Evolutionary conservation across 495 filamentous ascomycete genomes (phyloP).

Genomic region (Penicillium angulare): DNA sequence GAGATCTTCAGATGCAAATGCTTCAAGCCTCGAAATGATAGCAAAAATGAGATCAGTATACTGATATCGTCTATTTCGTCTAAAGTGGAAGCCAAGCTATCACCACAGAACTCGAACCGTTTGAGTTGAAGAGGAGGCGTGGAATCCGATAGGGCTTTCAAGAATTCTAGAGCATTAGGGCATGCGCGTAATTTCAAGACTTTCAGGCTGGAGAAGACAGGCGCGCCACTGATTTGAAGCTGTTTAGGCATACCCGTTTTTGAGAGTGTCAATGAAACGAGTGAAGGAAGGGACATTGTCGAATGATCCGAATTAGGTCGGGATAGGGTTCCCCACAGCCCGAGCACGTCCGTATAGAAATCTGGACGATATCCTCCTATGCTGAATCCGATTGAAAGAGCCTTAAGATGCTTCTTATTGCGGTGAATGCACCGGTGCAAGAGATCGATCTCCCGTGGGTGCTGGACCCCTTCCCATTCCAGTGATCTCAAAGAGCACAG

Average conservation of each 20-base stretch:
- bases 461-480: slow-evolving; percentile 14
- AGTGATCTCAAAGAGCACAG: slow-evolving; percentile 3
- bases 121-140: neutral
- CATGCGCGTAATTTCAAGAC: neutral
- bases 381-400: slow-evolving; percentile 4
- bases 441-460: slow-evolving; percentile 6
- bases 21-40: slow-evolving; percentile 1
- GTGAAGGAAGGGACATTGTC: neutral
- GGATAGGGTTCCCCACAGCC: neutral
- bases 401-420: slow-evolving; percentile 2
- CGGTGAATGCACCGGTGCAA: slow-evolving; percentile 3
- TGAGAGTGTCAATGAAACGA: neutral
- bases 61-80: neutral
- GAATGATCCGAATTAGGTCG: neutral
- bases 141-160: neutral
- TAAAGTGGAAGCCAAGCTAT: too few relatives aligned
- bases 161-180: neutral
- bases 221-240: too few relatives aligned
- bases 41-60: neutral
- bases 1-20: slow-evolving; percentile 8
- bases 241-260: too few relatives aligned
- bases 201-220: neutral
- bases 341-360: neutral
- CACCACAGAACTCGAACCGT: neutral
- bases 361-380: neutral